A percentile compares a stretch with the other conserved stretches of the same genome.
phyloP scores from a whole-genome alignment of 805 yeast species.

The Yarrowia deformans region DNA sequence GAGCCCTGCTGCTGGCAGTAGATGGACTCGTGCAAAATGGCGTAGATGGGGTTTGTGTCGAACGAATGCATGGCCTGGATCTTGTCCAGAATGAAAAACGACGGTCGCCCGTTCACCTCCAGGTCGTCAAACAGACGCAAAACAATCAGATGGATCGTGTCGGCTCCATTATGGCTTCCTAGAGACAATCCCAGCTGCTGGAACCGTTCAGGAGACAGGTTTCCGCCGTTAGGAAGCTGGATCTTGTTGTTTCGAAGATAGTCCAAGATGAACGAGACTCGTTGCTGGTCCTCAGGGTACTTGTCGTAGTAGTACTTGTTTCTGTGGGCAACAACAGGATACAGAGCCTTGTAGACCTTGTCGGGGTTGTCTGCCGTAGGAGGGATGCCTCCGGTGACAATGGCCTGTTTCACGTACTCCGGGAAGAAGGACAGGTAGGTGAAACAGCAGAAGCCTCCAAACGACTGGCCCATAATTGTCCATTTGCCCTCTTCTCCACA shows the following conservation, averaged over 20 bases:
- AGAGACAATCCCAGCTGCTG: conserved; percentile 61
- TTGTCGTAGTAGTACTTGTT: conserved; percentile 58
- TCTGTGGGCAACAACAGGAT: conserved; percentile 56
- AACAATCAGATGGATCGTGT: conserved; percentile 56
- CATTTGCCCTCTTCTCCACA: conserved; percentile 52
- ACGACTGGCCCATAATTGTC: conserved; percentile 64
- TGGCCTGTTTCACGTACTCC: conserved; percentile 53
- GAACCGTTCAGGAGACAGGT: conserved; percentile 58
- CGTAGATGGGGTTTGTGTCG: conserved; percentile 63
- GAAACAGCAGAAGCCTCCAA: conserved; percentile 62
- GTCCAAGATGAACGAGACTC: conserved; percentile 49
- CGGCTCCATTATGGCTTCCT: conserved; percentile 62
- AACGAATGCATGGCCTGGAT: conserved; percentile 54
- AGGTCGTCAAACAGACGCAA: conserved; percentile 55
- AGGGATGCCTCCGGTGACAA: conserved; percentile 67
- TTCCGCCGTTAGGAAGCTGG: conserved; percentile 60
- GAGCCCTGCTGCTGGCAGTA: conserved; percentile 56
- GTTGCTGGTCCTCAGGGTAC: conserved; percentile 57
- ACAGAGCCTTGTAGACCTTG: conserved; percentile 60
- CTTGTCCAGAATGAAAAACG: conserved; percentile 51
- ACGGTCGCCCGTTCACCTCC: conserved; percentile 50
- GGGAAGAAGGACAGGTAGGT: conserved; percentile 59
- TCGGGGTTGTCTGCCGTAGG: conserved; percentile 57
- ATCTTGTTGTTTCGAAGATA: conserved; percentile 44
- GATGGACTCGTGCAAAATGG: conserved; percentile 65